Evolutionary conservation across 1,139 yeast species (phyloP).

Genomic region (Meyerozyma carpophila): DNA sequence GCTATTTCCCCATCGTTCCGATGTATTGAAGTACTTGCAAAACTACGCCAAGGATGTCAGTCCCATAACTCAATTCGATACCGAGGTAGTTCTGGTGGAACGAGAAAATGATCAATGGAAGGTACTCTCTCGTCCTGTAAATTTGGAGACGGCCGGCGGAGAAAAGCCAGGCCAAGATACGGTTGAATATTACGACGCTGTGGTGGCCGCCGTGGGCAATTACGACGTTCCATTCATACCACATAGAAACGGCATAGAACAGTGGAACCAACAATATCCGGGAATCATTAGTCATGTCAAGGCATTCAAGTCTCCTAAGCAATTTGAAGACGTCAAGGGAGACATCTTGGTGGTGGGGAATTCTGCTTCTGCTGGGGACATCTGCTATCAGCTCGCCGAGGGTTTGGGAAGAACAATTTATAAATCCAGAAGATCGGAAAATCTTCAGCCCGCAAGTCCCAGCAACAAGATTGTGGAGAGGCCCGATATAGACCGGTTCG

Average conservation of each 20-base stretch:
- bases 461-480: slow-evolving; percentile 34
- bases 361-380: slow-evolving; percentile 59
- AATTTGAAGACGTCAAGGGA: slow-evolving; percentile 20
- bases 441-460: slow-evolving; percentile 38
- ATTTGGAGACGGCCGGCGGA: slow-evolving; percentile 1
- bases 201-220: slow-evolving; percentile 55
- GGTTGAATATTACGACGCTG: slow-evolving; percentile 43
- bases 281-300: slow-evolving; percentile 54
- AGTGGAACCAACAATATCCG: slow-evolving; percentile 42
- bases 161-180: background rate
- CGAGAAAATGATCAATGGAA: background rate
- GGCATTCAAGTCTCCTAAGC: slow-evolving; percentile 46
- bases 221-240: slow-evolving; percentile 55
- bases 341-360: slow-evolving; percentile 54
- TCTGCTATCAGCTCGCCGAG: slow-evolving; percentile 46
- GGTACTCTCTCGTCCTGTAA: background rate
- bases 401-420: slow-evolving; percentile 32
- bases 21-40: slow-evolving; percentile 43
- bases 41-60: slow-evolving; percentile 38
- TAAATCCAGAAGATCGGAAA: slow-evolving; percentile 40
- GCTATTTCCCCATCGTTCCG: slow-evolving; percentile 44
- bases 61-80: slow-evolving; percentile 28
- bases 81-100: slow-evolving; percentile 23
- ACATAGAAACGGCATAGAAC: slow-evolving; percentile 45
- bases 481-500: slow-evolving; percentile 32